Evolutionary conservation across 192 early-diverging fungal species (phyloP).

Genomic region (Glomus cerebriforme): DNA sequence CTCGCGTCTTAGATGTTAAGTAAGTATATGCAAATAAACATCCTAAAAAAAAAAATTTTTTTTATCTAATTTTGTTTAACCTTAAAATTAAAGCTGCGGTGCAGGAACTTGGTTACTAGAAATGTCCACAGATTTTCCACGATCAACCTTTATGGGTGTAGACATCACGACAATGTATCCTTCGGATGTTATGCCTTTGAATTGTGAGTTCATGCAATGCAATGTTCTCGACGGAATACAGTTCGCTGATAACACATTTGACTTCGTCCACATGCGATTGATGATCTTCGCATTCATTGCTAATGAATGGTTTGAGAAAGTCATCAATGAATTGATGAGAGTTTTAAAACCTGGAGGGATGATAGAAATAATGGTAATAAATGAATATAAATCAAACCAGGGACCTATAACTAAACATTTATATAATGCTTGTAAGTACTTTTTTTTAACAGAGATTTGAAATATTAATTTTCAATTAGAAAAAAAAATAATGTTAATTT

Average conservation of each 20-base stretch:
- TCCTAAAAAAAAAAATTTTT: no score
- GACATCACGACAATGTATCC: conserved; percentile 3
- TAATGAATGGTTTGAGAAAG: not conserved
- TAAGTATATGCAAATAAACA: no score
- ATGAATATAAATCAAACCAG: not conserved
- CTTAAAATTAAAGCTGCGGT: not conserved
- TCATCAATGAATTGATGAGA: not conserved
- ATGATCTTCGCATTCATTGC: conserved; percentile 28
- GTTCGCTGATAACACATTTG: conserved; percentile 43
- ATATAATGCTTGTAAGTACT: not conserved
- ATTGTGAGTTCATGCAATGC: not conserved
- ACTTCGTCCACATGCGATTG: conserved; percentile 42
- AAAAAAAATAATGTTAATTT: no score
- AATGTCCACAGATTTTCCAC: conserved; percentile 22
- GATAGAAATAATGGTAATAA: not conserved
- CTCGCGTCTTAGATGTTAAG: conserved; percentile 6
- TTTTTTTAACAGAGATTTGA: no score
- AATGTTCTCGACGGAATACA: conserved; percentile 23
- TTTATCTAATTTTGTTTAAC: no score
- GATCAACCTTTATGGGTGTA: not conserved
- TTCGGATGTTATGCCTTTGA: not conserved
- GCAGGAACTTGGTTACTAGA: conserved; percentile 20
- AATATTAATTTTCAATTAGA: no score
- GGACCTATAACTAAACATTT: not conserved
- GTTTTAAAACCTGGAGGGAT: not conserved